A percentile compares a stretch with the other conserved stretches of the same genome.
phyloP scores from a whole-genome alignment of 495 filamentous ascomycete genomes.

The Geopyxis carbonaria region DNA sequence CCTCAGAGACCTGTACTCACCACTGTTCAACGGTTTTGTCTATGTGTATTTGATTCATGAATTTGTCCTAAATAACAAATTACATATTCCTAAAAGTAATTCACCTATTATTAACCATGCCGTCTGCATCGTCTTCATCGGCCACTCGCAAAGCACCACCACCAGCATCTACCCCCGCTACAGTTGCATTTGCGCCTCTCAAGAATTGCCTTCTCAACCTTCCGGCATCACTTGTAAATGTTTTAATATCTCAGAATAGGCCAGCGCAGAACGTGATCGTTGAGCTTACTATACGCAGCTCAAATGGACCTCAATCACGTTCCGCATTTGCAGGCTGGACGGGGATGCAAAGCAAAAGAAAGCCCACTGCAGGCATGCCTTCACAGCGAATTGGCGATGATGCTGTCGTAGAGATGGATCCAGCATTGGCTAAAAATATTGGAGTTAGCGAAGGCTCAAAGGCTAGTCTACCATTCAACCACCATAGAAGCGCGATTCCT shows the following conservation, averaged over 20 bases:
- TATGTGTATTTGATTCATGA: too few relatives aligned
- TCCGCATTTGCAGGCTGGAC: constrained; percentile 55
- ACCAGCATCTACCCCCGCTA: constrained; percentile 20
- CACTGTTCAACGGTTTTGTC: too few relatives aligned
- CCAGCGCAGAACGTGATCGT: constrained; percentile 90
- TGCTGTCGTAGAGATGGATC: constrained; percentile 67
- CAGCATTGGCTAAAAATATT: constrained; percentile 67
- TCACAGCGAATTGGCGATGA: constrained; percentile 13
- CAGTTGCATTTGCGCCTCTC: constrained; percentile 56
- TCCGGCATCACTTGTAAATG: constrained; percentile 60
- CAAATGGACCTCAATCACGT: constrained; percentile 43
- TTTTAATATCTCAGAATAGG: constrained; percentile 79
- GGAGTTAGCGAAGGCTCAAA: constrained; percentile 73
- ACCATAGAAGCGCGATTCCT: background rate
- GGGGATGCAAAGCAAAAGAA: constrained; percentile 82
- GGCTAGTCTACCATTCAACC: constrained; percentile 36
- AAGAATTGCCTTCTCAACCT: constrained; percentile 93
- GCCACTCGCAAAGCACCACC: too few relatives aligned
- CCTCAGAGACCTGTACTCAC: too few relatives aligned
- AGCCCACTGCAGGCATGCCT: constrained; percentile 24
- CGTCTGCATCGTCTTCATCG: too few relatives aligned
- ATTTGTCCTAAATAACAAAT: too few relatives aligned
- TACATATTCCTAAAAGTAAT: too few relatives aligned
- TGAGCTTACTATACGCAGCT: constrained; percentile 51
- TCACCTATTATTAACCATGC: too few relatives aligned